phyloP scores from a whole-genome alignment of 257 asterid species.

The Cruciata laevipes region DNA sequence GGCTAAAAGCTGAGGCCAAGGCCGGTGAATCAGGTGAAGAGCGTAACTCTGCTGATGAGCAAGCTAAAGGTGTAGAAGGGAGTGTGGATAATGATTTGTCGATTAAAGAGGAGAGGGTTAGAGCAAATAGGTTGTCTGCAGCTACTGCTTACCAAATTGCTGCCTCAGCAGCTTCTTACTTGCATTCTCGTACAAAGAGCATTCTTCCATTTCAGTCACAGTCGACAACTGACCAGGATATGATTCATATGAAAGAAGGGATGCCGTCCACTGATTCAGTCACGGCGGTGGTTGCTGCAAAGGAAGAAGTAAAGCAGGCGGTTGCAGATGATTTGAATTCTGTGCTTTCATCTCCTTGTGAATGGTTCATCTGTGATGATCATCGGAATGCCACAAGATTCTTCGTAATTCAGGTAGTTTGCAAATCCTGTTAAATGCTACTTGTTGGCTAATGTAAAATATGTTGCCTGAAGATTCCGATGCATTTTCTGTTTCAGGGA shows the following conservation, averaged over 20 bases:
- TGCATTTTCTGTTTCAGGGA: slow-evolving; percentile 41
- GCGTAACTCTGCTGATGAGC: slow-evolving; percentile 22
- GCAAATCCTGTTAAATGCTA: not conserved
- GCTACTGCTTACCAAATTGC: slow-evolving; percentile 76
- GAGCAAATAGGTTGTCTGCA: slow-evolving; percentile 37
- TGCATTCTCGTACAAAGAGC: slow-evolving; percentile 78
- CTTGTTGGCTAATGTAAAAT: not conserved
- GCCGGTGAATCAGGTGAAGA: slow-evolving; percentile 24
- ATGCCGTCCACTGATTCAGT: slow-evolving; percentile 87
- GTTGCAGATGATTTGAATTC: slow-evolving; percentile 93
- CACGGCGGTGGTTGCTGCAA: slow-evolving; percentile 92
- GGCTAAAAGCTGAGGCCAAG: slow-evolving; percentile 30
- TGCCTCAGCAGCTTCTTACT: slow-evolving; percentile 91
- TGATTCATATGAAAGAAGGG: slow-evolving; percentile 9
- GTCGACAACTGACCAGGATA: slow-evolving; percentile 20
- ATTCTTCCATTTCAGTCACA: slow-evolving; percentile 53
- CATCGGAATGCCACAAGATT: slow-evolving; percentile 70
- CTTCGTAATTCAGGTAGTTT: slow-evolving; percentile 78
- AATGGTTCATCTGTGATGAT: slow-evolving; percentile 91
- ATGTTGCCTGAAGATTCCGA: not conserved
- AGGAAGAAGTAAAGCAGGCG: slow-evolving; percentile 96
- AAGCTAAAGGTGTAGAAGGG: slow-evolving; percentile 22
- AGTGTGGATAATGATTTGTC: slow-evolving; percentile 19
- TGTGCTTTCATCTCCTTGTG: slow-evolving; percentile 68
- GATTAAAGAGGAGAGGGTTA: slow-evolving; percentile 16